phyloP scores from a whole-genome alignment of 306 rosid genomes.

The Cucurbita ficifolia region DNA sequence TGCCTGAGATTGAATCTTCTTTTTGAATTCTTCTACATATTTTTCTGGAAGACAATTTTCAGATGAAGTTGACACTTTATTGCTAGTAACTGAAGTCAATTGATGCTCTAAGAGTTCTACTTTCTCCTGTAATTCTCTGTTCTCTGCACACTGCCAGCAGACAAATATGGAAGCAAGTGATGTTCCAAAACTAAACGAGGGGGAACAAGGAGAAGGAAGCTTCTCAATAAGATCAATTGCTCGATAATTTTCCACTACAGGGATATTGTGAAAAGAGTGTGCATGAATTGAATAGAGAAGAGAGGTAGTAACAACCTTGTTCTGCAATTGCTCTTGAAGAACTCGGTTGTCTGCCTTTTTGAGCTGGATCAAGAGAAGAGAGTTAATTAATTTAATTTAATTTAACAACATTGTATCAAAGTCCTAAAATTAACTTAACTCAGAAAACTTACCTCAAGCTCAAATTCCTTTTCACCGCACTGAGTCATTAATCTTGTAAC shows the following conservation, averaged over 20 bases:
- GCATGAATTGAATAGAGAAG: not conserved
- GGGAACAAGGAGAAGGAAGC: not conserved
- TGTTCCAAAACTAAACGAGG: not conserved
- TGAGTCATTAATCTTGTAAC: slow-evolving; percentile 73
- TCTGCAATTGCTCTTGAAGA: slow-evolving; percentile 84
- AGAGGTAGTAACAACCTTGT: slow-evolving; percentile 40
- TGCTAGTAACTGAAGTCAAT: slow-evolving; percentile 28
- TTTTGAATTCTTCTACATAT: slow-evolving; percentile 50
- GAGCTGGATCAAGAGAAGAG: slow-evolving; percentile 34
- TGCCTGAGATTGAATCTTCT: slow-evolving; percentile 86
- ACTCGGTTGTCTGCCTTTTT: slow-evolving; percentile 93
- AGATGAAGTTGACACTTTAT: slow-evolving; percentile 21
- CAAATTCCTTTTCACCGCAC: slow-evolving; percentile 86
- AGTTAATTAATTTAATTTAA: too few species aligned
- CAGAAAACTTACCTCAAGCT: slow-evolving; percentile 68
- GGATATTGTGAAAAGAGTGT: not conserved
- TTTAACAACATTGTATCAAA: not conserved
- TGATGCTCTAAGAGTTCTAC: slow-evolving; percentile 54
- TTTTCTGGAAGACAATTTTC: slow-evolving; percentile 37
- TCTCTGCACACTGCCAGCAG: slow-evolving; percentile 62
- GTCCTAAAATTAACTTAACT: slow-evolving; percentile 12
- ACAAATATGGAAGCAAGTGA: not conserved
- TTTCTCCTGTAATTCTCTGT: slow-evolving; percentile 57
- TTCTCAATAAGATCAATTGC: not conserved
- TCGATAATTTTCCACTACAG: slow-evolving; percentile 1